Evolutionary conservation across 2,329 filamentous ascomycete genomes (phyloP), one percentile per base, ranked within the genome.

Genomic region (Aspergillus novoparasiticus): DNA sequence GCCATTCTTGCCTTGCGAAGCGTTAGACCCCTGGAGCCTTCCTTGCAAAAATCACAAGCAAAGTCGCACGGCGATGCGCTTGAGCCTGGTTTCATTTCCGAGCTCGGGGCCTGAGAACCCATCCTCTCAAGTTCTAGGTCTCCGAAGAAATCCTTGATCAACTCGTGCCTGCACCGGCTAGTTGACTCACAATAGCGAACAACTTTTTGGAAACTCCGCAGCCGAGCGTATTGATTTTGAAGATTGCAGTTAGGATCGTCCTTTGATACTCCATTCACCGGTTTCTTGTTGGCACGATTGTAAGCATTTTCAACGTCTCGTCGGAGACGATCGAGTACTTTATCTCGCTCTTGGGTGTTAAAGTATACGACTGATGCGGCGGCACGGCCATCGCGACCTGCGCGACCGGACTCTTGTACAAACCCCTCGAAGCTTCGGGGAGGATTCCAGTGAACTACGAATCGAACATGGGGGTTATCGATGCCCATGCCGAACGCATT

Each of bases 401-500:
- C 94, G 45, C 94, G 90, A 0, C 94, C 94, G 2, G 93, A 94
- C 83, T 98, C 94, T 79, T 98, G 94, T 72, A 97, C 97, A 75
- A 95, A 97, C 1, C 94, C 93, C 76, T 98, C 94, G 75, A 98
- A 97, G 3, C 91, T 95, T 74, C 96, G 96, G 11, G 94, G 92
- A 11, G 97, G 85, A 63, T 93, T 91, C 93, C 94, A 98, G 78
- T 98, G 94, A 1, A 95, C 89, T 1, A 98, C 94, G 71, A 97
- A 97, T 3, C 94, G 90, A 12, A 98, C 94, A 70, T 96, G 90
- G 58, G 95, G 89, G 77, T 97, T 97, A 78, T 98, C 94, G 67
- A 98, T 97, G 30, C 94, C 94, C 94, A 98, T 98, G 2, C 94
- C 94, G 72, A 98, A 98, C 0, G 94, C 94, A 1, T 93, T 98